A percentile compares a stretch with the other conserved stretches of the same genome.
These are phyloP conservation scores for Kazachstania psychrophila DNA, from an alignment of 805 yeast species.

Conservation along the genomic window DNA sequence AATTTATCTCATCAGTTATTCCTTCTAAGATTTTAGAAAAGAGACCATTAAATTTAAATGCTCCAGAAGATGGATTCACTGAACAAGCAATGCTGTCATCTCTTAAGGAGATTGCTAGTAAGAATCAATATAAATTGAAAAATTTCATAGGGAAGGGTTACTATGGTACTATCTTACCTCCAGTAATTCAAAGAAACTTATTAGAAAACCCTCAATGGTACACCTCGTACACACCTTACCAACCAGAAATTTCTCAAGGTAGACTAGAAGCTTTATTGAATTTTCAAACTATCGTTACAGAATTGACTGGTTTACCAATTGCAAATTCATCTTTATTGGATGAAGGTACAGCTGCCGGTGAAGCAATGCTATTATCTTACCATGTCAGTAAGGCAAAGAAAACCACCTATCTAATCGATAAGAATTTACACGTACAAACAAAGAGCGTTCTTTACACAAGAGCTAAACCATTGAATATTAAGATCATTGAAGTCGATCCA, in stretches of 20 bases:
- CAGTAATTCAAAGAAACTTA: constrained; percentile 86
- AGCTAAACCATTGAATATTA: constrained; percentile 64
- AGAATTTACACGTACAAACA: constrained; percentile 77
- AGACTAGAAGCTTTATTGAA: constrained; percentile 83
- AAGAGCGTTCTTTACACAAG: constrained; percentile 69
- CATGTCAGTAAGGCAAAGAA: constrained; percentile 61
- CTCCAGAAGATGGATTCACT: constrained; percentile 65
- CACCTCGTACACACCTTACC: constrained; percentile 97
- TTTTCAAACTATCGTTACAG: constrained; percentile 85
- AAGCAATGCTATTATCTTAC: constrained; percentile 83
- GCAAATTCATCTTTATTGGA: constrained; percentile 92
- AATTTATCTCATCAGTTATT: constrained; percentile 62
- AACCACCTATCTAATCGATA: constrained; percentile 59
- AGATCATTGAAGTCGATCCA: constrained; percentile 50
- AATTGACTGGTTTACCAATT: constrained; percentile 87
- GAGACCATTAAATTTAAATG: constrained; percentile 50
- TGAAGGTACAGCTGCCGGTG: constrained; percentile 97
- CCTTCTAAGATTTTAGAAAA: constrained; percentile 68
- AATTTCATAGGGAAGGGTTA: constrained; percentile 91
- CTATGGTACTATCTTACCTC: constrained; percentile 81
- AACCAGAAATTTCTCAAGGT: constrained; percentile 97
- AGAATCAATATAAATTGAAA: constrained; percentile 57
- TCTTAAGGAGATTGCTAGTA: constrained; percentile 56
- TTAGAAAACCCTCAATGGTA: constrained; percentile 97
- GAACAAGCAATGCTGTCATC: constrained; percentile 74